Conservation (phyloP, 2,329 filamentous ascomycete genomes). For the Aspergillus quadrilineatus region DNA sequence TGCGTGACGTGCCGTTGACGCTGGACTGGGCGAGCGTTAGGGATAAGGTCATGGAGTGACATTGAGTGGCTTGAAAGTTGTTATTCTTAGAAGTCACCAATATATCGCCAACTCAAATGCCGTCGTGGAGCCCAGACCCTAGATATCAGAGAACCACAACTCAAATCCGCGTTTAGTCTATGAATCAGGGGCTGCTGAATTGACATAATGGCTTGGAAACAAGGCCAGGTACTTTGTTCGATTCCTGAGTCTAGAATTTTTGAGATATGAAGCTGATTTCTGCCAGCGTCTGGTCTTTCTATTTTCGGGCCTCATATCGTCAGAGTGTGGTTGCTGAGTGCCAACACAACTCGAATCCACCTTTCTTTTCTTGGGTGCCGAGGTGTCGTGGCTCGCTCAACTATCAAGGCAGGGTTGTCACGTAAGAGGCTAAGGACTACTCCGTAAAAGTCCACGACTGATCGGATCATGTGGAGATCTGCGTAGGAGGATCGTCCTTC, state of each 20-base stretch:
- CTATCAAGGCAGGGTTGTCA: not conserved
- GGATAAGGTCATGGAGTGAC: not conserved
- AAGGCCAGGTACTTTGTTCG: not conserved
- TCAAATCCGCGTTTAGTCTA: not conserved
- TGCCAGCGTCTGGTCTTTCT: not conserved
- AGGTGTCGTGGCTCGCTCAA: not conserved
- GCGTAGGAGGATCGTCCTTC: constrained; percentile 20
- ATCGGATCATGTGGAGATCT: constrained; percentile 9
- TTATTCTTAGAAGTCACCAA: constrained; percentile 10
- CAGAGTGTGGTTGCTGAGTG: not conserved
- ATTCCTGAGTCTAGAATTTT: not conserved
- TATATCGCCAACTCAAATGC: not conserved
- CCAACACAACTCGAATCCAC: not conserved
- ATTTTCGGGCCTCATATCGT: no score
- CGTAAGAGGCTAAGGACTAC: not conserved
- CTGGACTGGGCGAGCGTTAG: not conserved
- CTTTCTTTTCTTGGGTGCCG: not conserved
- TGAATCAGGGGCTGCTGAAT: not conserved
- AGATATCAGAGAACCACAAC: not conserved
- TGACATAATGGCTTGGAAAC: not conserved
- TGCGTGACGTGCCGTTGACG: not conserved
- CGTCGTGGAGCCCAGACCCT: not conserved
- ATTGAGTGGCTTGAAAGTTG: not conserved
- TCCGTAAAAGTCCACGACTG: not conserved
- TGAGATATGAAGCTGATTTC: not conserved